Evolutionary conservation across 1,139 yeast genomes (phyloP).

Genomic region (Pichia sp.): DNA sequence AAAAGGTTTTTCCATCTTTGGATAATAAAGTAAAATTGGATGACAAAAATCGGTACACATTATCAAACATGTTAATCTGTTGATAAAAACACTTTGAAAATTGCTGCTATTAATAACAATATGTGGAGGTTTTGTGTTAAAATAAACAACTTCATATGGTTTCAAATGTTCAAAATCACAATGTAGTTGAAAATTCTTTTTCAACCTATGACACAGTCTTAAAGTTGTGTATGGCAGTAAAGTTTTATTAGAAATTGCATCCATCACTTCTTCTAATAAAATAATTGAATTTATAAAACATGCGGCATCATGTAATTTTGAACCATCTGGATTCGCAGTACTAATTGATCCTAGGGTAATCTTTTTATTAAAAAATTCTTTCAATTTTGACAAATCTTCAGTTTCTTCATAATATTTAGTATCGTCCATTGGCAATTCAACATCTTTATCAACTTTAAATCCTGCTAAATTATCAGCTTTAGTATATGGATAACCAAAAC

Average conservation of each 20-base stretch:
- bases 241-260: constrained; percentile 28
- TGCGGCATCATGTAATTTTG: constrained; percentile 17
- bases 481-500: constrained; percentile 37
- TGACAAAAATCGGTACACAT: constrained; percentile 27
- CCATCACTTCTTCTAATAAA: constrained; percentile 32
- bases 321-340: constrained; percentile 13
- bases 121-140: constrained; percentile 14
- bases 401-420: constrained; percentile 23
- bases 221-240: constrained; percentile 23
- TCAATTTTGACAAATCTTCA: constrained; percentile 13
- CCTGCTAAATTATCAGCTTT: constrained; percentile 16
- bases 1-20: constrained; percentile 17
- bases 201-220: constrained; percentile 16
- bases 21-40: constrained; percentile 27
- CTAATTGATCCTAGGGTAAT: constrained; percentile 14
- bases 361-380: constrained; percentile 13
- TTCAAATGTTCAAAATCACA: constrained; percentile 11
- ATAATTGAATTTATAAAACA: constrained; percentile 24
- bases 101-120: constrained; percentile 32
- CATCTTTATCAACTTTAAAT: constrained; percentile 14
- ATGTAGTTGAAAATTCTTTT: constrained; percentile 9
- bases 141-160: constrained; percentile 15
- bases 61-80: constrained; percentile 27
- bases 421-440: constrained; percentile 31
- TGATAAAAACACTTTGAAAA: constrained; percentile 29